phyloP scores from a whole-genome alignment of 495 filamentous ascomycete genomes.

The Baudoinia panamericana region DNA sequence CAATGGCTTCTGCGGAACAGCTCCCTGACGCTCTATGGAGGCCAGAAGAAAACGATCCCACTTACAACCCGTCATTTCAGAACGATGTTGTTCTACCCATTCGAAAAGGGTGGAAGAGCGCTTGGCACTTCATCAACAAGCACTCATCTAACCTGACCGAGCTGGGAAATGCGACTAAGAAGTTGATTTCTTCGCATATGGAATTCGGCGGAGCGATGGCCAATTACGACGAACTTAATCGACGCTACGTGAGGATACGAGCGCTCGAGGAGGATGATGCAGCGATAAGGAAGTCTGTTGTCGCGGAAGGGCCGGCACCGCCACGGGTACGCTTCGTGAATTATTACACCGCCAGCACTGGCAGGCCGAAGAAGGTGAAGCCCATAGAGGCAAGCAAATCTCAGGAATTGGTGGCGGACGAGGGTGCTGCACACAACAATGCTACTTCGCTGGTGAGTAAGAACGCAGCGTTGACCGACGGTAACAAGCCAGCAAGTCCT shows the following conservation, averaged over 20 bases:
- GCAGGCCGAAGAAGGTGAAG: constrained; percentile 40
- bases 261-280: constrained; percentile 55
- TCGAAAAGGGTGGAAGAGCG: constrained; percentile 50
- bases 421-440: constrained; percentile 13
- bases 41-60: constrained; percentile 38
- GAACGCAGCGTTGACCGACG: not conserved
- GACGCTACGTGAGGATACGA: constrained; percentile 53
- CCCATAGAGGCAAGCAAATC: constrained; percentile 1
- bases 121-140: constrained; percentile 69
- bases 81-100: constrained; percentile 57
- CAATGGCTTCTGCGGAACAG: not conserved
- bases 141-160: constrained; percentile 58
- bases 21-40: constrained; percentile 14
- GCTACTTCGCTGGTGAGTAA: not conserved
- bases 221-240: constrained; percentile 56
- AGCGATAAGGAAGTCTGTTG: constrained; percentile 19
- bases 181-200: constrained; percentile 64
- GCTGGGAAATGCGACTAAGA: constrained; percentile 51
- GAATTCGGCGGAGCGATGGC: constrained; percentile 73
- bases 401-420: too few relatives aligned
- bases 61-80: constrained; percentile 57
- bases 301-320: constrained; percentile 5
- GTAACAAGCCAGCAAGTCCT: not conserved
- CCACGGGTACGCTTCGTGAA: constrained; percentile 64
- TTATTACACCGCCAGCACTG: constrained; percentile 79